Conservation (phyloP, 1,139 yeast species). For the Taiozyma sp. region DNA sequence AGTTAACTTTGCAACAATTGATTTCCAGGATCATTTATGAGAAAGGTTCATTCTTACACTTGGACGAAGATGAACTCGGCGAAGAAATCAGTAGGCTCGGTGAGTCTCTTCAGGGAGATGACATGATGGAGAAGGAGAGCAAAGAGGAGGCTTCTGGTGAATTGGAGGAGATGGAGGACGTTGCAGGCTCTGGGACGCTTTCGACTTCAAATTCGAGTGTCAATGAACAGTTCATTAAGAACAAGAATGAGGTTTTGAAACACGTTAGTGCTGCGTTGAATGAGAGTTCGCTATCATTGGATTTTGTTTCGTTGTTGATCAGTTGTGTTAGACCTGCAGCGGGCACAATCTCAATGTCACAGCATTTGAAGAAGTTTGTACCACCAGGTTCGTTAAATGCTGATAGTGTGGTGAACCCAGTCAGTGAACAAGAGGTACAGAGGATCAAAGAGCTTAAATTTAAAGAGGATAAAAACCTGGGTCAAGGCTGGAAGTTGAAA, state of each 20-base stretch:
- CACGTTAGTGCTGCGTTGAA: slow-evolving; percentile 69
- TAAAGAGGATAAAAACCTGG: slow-evolving; percentile 40
- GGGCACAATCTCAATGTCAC: slow-evolving; percentile 85
- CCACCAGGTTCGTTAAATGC: slow-evolving; percentile 80
- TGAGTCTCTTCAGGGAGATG: background rate
- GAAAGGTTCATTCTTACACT: slow-evolving; percentile 37
- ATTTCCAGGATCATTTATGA: slow-evolving; percentile 42
- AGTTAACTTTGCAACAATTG: slow-evolving; percentile 30
- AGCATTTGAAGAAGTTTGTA: slow-evolving; percentile 71
- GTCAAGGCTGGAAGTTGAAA: slow-evolving; percentile 85
- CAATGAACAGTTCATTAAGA: slow-evolving; percentile 48
- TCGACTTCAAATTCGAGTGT: background rate
- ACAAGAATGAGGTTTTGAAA: slow-evolving; percentile 52
- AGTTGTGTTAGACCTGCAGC: slow-evolving; percentile 84
- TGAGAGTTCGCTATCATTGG: slow-evolving; percentile 84
- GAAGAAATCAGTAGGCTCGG: slow-evolving; percentile 35
- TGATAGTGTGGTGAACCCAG: slow-evolving; percentile 39
- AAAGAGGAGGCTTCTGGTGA: slow-evolving; percentile 15
- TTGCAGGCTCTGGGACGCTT: slow-evolving; percentile 2
- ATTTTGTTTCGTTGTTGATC: slow-evolving; percentile 77
- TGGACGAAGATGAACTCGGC: slow-evolving; percentile 53
- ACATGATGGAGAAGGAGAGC: slow-evolving; percentile 3
- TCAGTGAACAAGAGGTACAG: slow-evolving; percentile 17
- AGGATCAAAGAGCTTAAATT: slow-evolving; percentile 15
- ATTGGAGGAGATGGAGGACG: slow-evolving; percentile 12